Evolutionary conservation across 306 rosid genomes (phyloP).

Genomic region (Casuarina equisetifolia): DNA sequence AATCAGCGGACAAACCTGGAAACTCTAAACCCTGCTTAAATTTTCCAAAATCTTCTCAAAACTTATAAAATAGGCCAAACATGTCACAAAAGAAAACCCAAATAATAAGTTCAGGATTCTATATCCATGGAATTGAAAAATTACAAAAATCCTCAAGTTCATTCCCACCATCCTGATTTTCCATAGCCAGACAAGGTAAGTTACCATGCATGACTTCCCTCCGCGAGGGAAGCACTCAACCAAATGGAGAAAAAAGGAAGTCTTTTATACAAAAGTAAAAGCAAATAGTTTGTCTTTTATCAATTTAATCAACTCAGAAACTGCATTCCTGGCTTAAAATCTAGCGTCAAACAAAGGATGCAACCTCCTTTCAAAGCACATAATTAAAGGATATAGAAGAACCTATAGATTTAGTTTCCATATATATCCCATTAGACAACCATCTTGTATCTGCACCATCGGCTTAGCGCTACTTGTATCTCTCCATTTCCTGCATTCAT

Average conservation of each 20-base stretch:
- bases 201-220: not conserved
- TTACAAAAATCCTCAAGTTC: not conserved
- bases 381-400: not conserved
- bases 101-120: not conserved
- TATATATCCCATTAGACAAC: not conserved
- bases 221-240: not conserved
- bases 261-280: not conserved
- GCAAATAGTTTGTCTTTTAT: constrained; percentile 1
- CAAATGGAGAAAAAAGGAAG: not conserved
- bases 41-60: not conserved
- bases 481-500: not conserved
- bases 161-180: not conserved
- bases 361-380: not conserved
- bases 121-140: not conserved
- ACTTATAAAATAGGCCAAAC: not conserved
- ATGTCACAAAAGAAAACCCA: not conserved
- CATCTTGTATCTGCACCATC: not conserved
- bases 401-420: not conserved
- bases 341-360: not conserved
- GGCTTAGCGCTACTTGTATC: not conserved
- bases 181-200: not conserved
- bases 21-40: not conserved
- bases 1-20: not conserved
- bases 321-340: not conserved
- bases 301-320: not conserved